phyloP scores from a whole-genome alignment of 805 yeast genomes.

The Metschnikowia vanudenii region DNA sequence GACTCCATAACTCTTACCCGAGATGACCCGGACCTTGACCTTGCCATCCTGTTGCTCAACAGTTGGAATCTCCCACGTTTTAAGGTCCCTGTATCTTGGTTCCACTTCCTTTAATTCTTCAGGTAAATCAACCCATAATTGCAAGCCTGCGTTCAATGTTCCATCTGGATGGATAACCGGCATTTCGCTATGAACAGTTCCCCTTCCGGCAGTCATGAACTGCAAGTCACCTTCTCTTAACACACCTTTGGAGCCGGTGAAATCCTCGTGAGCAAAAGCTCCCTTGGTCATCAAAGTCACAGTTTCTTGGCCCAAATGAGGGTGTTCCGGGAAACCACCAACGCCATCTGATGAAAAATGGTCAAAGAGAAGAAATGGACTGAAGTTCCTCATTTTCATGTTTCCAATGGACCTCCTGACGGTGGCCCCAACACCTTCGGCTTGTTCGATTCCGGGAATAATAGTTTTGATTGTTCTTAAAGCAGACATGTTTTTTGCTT shows the following conservation, averaged over 20 bases:
- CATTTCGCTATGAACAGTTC: constrained; percentile 84
- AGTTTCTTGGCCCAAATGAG: constrained; percentile 84
- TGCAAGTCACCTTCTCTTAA: constrained; percentile 82
- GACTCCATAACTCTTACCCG: constrained; percentile 76
- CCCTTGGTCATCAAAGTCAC: constrained; percentile 66
- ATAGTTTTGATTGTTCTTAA: constrained; percentile 34
- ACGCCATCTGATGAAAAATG: constrained; percentile 66
- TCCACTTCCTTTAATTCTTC: constrained; percentile 39
- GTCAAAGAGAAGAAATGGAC: constrained; percentile 80
- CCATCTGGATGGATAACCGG: constrained; percentile 54
- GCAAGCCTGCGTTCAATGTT: constrained; percentile 52
- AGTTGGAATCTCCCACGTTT: constrained; percentile 66
- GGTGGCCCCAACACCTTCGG: constrained; percentile 86
- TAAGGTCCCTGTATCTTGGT: constrained; percentile 75
- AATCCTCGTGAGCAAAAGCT: constrained; percentile 77
- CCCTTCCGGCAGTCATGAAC: constrained; percentile 92
- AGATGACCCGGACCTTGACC: constrained; percentile 66
- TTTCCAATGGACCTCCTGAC: constrained; percentile 82
- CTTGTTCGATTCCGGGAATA: constrained; percentile 58
- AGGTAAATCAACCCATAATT: constrained; percentile 57
- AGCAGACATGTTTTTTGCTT: constrained; percentile 14
- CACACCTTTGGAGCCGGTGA: constrained; percentile 80
- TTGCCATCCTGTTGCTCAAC: constrained; percentile 62
- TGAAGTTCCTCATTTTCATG: constrained; percentile 63
- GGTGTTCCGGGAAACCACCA: constrained; percentile 81